Evolutionary conservation across 768 basidiomycete species (phyloP).

Genomic region (Trametes sanguinea): DNA sequence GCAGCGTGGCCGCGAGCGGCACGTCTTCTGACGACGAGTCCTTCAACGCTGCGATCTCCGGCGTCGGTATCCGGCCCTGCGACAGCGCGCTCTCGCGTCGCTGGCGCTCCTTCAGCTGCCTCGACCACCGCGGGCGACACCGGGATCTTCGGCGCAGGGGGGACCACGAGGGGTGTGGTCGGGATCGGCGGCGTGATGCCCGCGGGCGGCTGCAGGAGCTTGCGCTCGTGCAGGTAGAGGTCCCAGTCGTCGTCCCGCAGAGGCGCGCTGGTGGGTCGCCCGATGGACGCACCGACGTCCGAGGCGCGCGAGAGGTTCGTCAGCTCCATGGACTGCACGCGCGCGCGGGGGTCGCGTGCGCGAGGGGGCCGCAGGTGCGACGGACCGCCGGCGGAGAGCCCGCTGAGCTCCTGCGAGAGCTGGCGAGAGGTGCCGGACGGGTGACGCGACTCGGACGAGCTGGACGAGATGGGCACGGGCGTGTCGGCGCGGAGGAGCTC

Average conservation of each 20-base stretch:
- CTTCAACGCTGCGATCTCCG: constrained; percentile 5
- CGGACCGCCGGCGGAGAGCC: constrained; percentile 47
- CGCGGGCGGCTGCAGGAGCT: constrained; percentile 79
- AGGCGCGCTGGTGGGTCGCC: constrained; percentile 74
- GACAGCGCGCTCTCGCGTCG: constrained; percentile 70
- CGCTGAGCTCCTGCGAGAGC: constrained; percentile 64
- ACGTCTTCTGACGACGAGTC: constrained; percentile 44
- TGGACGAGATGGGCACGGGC: constrained; percentile 55
- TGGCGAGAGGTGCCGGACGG: constrained; percentile 71
- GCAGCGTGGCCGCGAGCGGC: constrained; percentile 33
- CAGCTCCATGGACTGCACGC: constrained; percentile 75
- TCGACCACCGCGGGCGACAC: constrained; percentile 75
- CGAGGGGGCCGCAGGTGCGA: constrained; percentile 72
- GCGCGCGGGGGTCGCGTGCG: constrained; percentile 63
- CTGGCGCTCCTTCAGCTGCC: constrained; percentile 70
- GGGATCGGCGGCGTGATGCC: constrained; percentile 80
- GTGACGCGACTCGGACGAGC: constrained; percentile 52
- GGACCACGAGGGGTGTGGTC: constrained; percentile 46
- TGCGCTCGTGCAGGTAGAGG: constrained; percentile 80
- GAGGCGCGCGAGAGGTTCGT: constrained; percentile 42
- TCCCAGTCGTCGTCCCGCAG: constrained; percentile 84
- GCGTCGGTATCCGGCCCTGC: constrained; percentile 1
- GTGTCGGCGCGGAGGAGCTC: constrained; percentile 74
- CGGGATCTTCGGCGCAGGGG: constrained; percentile 47
- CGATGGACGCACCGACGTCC: constrained; percentile 53